A percentile compares a stretch with the other conserved stretches of the same genome.
Evolutionary conservation across 1,284 basidiomycete genomes (phyloP).

Genomic region (Leccinum subspadiceum): DNA sequence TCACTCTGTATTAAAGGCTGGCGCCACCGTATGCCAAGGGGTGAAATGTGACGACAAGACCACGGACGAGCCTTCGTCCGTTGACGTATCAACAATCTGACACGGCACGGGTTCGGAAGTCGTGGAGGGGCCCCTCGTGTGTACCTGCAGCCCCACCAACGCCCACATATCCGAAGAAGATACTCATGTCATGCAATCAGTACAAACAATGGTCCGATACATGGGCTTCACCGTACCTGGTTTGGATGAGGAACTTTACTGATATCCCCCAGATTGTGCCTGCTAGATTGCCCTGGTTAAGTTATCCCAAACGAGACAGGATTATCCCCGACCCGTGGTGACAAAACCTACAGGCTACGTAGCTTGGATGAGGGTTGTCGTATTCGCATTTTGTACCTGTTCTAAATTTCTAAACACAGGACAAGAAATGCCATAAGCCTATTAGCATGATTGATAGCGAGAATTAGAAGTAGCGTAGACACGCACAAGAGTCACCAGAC

Average conservation of each 20-base stretch:
- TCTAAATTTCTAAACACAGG: neutral
- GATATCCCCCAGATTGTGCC: conserved; percentile 14
- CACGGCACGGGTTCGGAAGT: neutral
- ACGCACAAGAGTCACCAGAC: neutral
- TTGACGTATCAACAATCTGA: neutral
- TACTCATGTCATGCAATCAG: conserved; percentile 7
- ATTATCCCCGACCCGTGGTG: neutral
- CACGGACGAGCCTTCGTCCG: neutral
- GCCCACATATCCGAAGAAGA: neutral
- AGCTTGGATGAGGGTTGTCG: neutral
- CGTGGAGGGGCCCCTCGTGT: neutral
- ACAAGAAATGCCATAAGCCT: neutral
- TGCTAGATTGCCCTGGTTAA: conserved; percentile 10
- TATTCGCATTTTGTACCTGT: neutral
- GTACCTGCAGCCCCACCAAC: neutral
- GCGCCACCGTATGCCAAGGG: neutral
- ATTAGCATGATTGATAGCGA: neutral
- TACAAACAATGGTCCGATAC: conserved; percentile 3
- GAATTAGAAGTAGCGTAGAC: neutral
- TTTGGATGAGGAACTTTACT: conserved; percentile 2
- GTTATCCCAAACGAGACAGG: conserved; percentile 1
- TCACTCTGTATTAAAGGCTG: neutral
- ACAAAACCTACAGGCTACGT: neutral
- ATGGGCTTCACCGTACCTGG: conserved; percentile 16
- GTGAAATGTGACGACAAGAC: conserved; percentile 6